Conservation (phyloP, 345 rosid genomes). For the Bretschneidera sinensis region DNA sequence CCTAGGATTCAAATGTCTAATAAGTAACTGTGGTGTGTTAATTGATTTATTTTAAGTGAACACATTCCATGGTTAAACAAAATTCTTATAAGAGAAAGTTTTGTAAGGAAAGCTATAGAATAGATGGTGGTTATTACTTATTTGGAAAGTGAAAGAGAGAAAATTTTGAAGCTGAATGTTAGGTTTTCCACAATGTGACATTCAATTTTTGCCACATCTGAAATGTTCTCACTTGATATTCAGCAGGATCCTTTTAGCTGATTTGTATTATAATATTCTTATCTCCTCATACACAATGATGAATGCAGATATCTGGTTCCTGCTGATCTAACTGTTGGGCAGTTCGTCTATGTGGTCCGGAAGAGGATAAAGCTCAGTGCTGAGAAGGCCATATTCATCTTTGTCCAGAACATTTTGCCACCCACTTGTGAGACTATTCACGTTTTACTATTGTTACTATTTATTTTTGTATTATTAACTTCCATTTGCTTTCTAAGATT, state of each 20-base stretch:
- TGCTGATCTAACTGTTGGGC: constrained; percentile 60
- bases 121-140: no score
- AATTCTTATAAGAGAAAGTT: background rate
- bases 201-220: no score
- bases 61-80: background rate
- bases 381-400: constrained; percentile 57
- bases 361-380: constrained; percentile 58
- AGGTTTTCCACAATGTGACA: no score
- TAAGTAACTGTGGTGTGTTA: background rate
- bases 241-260: background rate
- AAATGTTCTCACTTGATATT: no score
- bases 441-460: background rate
- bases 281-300: background rate
- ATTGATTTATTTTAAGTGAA: background rate
- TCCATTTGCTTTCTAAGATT: no score
- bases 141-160: no score
- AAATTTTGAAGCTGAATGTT: no score
- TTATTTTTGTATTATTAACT: background rate
- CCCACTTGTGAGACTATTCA: constrained; percentile 34
- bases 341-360: constrained; percentile 57
- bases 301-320: constrained; percentile 46
- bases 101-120: no score
- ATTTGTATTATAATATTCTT: background rate
- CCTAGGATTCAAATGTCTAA: no score
- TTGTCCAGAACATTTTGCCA: constrained; percentile 48